phyloP scores from a whole-genome alignment of 2,329 filamentous ascomycete genomes.

The Dryadomyces quercivorus region DNA sequence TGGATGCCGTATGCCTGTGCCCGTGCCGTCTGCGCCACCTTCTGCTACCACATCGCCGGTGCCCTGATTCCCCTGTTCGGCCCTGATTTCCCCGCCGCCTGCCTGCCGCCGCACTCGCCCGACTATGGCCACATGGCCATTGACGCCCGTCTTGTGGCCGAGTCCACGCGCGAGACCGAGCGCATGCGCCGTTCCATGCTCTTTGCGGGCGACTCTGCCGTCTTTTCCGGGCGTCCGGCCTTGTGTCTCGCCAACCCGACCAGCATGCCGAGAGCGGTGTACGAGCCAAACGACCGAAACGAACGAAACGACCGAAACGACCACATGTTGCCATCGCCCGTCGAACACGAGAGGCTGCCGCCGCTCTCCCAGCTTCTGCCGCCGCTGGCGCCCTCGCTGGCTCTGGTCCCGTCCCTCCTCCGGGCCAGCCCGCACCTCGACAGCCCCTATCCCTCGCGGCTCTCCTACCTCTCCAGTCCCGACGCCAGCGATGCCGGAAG shows the following conservation, averaged over 20 bases:
- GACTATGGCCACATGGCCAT: slow-evolving; percentile 58
- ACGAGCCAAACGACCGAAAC: too few relatives aligned
- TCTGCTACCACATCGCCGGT: slow-evolving; percentile 73
- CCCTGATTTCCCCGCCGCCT: slow-evolving; percentile 61
- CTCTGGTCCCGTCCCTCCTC: not conserved
- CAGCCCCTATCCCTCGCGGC: not conserved
- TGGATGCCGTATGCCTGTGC: slow-evolving; percentile 92
- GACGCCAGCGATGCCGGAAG: not conserved
- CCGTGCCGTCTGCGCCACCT: slow-evolving; percentile 75
- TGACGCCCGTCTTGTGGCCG: slow-evolving; percentile 37
- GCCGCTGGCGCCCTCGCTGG: not conserved
- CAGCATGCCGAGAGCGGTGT: too few relatives aligned
- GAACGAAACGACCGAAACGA: too few relatives aligned
- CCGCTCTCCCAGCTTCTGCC: slow-evolving; percentile 1
- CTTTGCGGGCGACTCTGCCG: not conserved
- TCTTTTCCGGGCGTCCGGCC: not conserved
- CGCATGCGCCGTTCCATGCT: slow-evolving; percentile 19
- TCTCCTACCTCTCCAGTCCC: not conserved
- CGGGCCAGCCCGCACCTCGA: not conserved
- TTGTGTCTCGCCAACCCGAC: too few relatives aligned
- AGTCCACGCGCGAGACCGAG: slow-evolving; percentile 36
- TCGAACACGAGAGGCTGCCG: slow-evolving; percentile 5
- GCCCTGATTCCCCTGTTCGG: slow-evolving; percentile 89
- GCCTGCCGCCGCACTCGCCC: slow-evolving; percentile 50
- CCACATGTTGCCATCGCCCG: not conserved